A percentile compares a stretch with the other conserved stretches of the same genome.
Conservation (phyloP, 768 basidiomycete species). For the Phylloporus sp. region DNA sequence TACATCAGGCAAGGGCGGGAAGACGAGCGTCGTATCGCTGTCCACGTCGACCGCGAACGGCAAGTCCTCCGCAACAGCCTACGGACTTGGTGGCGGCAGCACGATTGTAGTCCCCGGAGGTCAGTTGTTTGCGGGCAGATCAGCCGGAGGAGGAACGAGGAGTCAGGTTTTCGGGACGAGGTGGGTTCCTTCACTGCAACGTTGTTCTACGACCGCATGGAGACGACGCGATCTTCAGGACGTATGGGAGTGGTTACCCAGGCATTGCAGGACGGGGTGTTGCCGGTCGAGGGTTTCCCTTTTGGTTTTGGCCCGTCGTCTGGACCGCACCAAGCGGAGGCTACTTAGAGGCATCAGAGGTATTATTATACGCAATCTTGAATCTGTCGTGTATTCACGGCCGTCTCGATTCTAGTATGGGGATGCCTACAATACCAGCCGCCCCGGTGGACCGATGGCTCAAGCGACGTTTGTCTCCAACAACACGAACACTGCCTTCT, state of each 20-base stretch:
- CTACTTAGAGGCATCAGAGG: conserved; percentile 41
- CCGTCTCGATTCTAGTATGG: conserved; percentile 40
- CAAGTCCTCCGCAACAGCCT: conserved; percentile 26
- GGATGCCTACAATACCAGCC: conserved; percentile 37
- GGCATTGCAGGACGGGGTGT: conserved; percentile 44
- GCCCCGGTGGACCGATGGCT: conserved; percentile 44
- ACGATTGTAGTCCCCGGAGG: conserved; percentile 38
- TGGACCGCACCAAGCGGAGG: too few relatives aligned
- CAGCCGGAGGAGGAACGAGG: conserved; percentile 49
- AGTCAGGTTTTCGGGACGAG: conserved; percentile 39
- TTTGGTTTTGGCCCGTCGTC: conserved; percentile 60
- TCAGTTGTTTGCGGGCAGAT: conserved; percentile 43
- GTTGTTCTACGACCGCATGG: neutral
- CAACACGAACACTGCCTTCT: conserved; percentile 37
- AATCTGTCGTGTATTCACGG: neutral
- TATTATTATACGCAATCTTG: conserved; percentile 14
- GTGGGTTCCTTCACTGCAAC: conserved; percentile 25
- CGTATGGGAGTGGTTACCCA: conserved; percentile 64
- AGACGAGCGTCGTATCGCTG: conserved; percentile 18
- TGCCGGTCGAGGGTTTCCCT: conserved; percentile 50
- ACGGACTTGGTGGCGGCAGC: conserved; percentile 32
- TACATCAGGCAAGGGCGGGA: conserved; percentile 5
- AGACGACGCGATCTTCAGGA: conserved; percentile 27
- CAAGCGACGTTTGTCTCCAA: conserved; percentile 39
- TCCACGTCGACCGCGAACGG: conserved; percentile 17